phyloP scores from a whole-genome alignment of 805 yeast species.

The Cephaloascus albidus region DNA sequence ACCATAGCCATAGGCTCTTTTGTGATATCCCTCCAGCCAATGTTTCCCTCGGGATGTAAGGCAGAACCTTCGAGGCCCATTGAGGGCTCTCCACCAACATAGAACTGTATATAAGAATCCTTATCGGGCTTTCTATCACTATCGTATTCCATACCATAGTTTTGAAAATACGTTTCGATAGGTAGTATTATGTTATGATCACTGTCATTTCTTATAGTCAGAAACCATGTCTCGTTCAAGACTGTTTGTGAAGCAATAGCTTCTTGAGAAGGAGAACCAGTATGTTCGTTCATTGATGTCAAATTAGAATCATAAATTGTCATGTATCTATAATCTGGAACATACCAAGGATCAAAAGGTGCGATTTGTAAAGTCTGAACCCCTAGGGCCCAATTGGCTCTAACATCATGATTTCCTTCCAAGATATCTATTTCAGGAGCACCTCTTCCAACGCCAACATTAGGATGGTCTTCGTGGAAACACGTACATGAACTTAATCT shows the following conservation, averaged over 20 bases:
- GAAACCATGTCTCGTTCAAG: constrained; percentile 26
- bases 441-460: constrained; percentile 24
- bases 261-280: constrained; percentile 29
- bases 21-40: constrained; percentile 24
- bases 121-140: constrained; percentile 10
- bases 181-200: constrained; percentile 2
- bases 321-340: constrained; percentile 27
- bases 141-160: constrained; percentile 23
- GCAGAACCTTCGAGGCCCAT: constrained; percentile 20
- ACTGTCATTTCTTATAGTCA: constrained; percentile 6
- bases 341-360: constrained; percentile 33
- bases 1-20: constrained; percentile 29
- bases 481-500: constrained; percentile 22
- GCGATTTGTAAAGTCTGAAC: constrained; percentile 34
- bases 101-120: constrained; percentile 25
- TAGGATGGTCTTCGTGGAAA: constrained; percentile 26
- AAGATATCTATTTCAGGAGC: constrained; percentile 22
- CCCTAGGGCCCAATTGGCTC: constrained; percentile 11
- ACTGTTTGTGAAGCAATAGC: constrained; percentile 27
- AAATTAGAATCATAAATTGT: constrained; percentile 14
- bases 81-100: constrained; percentile 17
- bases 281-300: constrained; percentile 25
- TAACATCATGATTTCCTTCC: constrained; percentile 11
- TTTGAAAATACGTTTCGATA: constrained; percentile 16
- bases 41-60: constrained; percentile 27